Conservation (phyloP, 306 rosid species). For the barrel medic (Medicago truncatula) region MtrunA17r5.0-ANR NC_053048.1:48966501-48967000, state of each 20-base stretch:
- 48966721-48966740: slow-evolving; percentile 39
- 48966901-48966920: slow-evolving; percentile 80
- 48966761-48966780: slow-evolving; percentile 7
- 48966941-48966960: slow-evolving; percentile 65
- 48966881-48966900: slow-evolving; percentile 88
- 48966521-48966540: slow-evolving; percentile 37
- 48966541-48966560: slow-evolving; percentile 44
- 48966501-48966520: slow-evolving; percentile 49
- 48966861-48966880: slow-evolving; percentile 29
- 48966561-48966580: slow-evolving; percentile 30
- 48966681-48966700: slow-evolving; percentile 8
- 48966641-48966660: slow-evolving; percentile 43
- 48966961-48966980: slow-evolving; percentile 54
- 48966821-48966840: slow-evolving; percentile 36
- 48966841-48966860: background rate
- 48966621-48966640: slow-evolving; percentile 32
- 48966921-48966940: slow-evolving; percentile 90
- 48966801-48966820: slow-evolving; percentile 35
- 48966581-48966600: slow-evolving; percentile 42
- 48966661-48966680: background rate
- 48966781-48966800: slow-evolving; percentile 1
- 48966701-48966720: slow-evolving; percentile 42
- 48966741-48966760: slow-evolving; percentile 17
- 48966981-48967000: slow-evolving; percentile 60
- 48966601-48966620: slow-evolving; percentile 44